Evolutionary conservation across 2,329 filamentous ascomycete genomes (phyloP).

Genomic region (Talaromyces sp.): DNA sequence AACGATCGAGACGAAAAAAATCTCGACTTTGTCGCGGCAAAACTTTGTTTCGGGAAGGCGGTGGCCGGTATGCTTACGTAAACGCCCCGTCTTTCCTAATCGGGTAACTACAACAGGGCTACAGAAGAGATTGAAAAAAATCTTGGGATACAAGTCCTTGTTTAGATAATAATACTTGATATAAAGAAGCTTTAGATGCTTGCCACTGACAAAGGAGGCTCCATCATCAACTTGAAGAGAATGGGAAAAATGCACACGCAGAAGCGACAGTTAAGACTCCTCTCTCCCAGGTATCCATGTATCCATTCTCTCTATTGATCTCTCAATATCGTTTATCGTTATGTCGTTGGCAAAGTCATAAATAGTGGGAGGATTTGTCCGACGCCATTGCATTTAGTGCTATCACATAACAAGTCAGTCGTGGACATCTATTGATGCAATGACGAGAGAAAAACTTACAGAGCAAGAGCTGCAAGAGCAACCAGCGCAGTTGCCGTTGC

Average conservation of each 20-base stretch:
- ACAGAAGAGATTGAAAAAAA: neutral
- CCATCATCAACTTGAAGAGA: neutral
- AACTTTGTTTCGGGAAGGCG: slow-evolving; percentile 9
- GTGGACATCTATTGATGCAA: neutral
- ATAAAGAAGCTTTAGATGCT: neutral
- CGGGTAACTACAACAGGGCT: neutral
- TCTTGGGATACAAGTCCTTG: neutral
- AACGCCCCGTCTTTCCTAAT: neutral
- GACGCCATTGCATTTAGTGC: slow-evolving; percentile 8
- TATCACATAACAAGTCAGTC: neutral
- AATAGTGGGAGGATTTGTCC: neutral
- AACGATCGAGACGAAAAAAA: neutral
- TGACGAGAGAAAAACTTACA: slow-evolving; percentile 20
- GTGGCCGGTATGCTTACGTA: neutral
- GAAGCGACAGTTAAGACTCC: neutral
- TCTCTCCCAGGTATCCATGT: neutral
- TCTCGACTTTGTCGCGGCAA: neutral
- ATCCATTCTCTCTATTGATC: neutral
- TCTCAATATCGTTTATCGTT: neutral
- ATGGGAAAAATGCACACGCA: neutral
- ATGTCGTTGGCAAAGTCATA: neutral
- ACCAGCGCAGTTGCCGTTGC: slow-evolving; percentile 33
- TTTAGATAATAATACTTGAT: neutral
- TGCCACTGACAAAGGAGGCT: neutral
- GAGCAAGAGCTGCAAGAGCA: slow-evolving; percentile 36